Conservation (phyloP, 2,329 filamentous ascomycete genomes). For the Aspergillus sp. region DNA sequence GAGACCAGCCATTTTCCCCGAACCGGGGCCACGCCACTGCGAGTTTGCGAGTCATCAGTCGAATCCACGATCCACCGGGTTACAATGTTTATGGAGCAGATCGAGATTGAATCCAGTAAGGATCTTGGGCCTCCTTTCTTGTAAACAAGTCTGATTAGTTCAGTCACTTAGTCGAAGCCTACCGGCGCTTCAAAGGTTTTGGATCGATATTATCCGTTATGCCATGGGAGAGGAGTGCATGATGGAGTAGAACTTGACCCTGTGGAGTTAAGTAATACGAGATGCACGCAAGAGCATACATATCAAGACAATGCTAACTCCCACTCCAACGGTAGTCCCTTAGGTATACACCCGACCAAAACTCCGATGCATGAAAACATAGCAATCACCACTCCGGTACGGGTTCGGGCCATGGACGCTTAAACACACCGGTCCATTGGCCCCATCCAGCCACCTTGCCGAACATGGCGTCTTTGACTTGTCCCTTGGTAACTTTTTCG, state of each 20-base stretch:
- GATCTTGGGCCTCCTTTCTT: background rate
- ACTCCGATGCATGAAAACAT: conserved; percentile 1
- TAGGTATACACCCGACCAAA: background rate
- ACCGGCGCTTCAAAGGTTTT: too few relatives aligned
- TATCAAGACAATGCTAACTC: background rate
- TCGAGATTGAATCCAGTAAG: conserved; percentile 11
- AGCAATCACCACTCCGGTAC: background rate
- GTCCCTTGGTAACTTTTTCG: conserved; percentile 14
- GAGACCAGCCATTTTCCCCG: conserved; percentile 7
- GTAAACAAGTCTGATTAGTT: background rate
- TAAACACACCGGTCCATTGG: conserved; percentile 23
- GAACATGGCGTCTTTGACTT: conserved; percentile 18
- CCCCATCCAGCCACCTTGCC: conserved; percentile 24
- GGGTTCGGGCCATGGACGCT: conserved; percentile 15
- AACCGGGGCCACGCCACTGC: conserved; percentile 5
- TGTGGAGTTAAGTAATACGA: conserved; percentile 7
- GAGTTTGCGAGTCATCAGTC: conserved; percentile 13
- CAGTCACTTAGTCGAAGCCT: background rate
- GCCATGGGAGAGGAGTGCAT: background rate
- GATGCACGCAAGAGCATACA: background rate
- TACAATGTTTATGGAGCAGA: conserved; percentile 15
- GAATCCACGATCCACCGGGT: conserved; percentile 15
- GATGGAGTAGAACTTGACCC: background rate
- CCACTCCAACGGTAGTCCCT: background rate
- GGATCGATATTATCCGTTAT: background rate